Evolutionary conservation across 176 grass and related monocot species (phyloP).

Genomic region (Juncus effusus): DNA sequence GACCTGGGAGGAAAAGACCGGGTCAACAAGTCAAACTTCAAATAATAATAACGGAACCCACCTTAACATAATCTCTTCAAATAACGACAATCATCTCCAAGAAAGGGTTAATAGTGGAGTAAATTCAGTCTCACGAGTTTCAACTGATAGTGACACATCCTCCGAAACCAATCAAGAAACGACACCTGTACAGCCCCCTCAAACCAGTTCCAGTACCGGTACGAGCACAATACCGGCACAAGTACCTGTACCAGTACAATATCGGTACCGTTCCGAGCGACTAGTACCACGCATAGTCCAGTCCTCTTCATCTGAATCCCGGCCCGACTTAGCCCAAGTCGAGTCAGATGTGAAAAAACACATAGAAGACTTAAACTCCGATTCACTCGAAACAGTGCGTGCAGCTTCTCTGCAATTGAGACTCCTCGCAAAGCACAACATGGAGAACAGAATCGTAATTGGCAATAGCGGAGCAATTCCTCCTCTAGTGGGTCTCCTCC

Average conservation of each 20-base stretch:
- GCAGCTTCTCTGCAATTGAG: slow-evolving; percentile 53
- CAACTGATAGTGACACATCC: slow-evolving; percentile 45
- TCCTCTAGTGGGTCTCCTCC: slow-evolving; percentile 60
- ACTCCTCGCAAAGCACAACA: slow-evolving; percentile 56
- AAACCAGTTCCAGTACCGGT: slow-evolving; percentile 1
- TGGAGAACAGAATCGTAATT: slow-evolving; percentile 65
- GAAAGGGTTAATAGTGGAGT: slow-evolving; percentile 12
- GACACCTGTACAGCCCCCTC: slow-evolving; percentile 35
- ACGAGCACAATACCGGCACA: slow-evolving; percentile 9
- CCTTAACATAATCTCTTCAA: slow-evolving; percentile 3
- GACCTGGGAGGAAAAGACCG: slow-evolving; percentile 34
- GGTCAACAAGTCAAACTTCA: slow-evolving; percentile 19
- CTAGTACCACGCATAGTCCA: slow-evolving; percentile 57
- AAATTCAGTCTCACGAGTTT: slow-evolving; percentile 36
- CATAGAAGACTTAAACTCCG: slow-evolving; percentile 56
- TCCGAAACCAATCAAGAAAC: slow-evolving; percentile 39
- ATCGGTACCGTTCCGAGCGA: slow-evolving; percentile 37
- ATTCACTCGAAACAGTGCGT: slow-evolving; percentile 41
- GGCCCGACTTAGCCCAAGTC: slow-evolving; percentile 45
- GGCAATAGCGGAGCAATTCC: slow-evolving; percentile 57
- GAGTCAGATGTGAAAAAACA: slow-evolving; percentile 44
- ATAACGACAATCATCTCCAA: slow-evolving; percentile 31
- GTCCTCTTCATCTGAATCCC: slow-evolving; percentile 52
- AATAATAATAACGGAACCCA: slow-evolving; percentile 19
- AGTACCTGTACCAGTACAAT: slow-evolving; percentile 30